Evolutionary conservation across 176 grass and related monocot genomes (phyloP).

Genomic region (Panicum miliaceum): DNA sequence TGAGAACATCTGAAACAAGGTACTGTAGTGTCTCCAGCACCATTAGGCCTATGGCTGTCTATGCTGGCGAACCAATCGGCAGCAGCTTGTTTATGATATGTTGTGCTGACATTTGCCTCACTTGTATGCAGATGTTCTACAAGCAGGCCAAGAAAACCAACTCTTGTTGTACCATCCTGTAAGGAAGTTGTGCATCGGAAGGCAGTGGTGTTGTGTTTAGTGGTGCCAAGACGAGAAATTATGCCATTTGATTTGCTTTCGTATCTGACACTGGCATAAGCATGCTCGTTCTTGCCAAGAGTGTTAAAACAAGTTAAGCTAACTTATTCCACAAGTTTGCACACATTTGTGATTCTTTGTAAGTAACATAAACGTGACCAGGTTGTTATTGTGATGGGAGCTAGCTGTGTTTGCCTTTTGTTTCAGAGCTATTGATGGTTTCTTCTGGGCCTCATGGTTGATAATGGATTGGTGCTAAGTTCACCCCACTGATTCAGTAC

Average conservation of each 20-base stretch:
- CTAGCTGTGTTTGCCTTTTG: background rate
- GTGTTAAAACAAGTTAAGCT: background rate
- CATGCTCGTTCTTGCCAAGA: background rate
- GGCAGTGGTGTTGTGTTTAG: background rate
- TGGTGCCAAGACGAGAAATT: background rate
- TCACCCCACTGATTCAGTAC: no score
- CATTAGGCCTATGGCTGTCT: background rate
- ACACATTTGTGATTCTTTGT: slow-evolving; percentile 26
- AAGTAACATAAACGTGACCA: slow-evolving; percentile 16
- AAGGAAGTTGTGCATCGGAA: background rate
- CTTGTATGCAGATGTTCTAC: slow-evolving; percentile 84
- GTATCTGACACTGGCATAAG: slow-evolving; percentile 3
- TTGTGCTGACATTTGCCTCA: background rate
- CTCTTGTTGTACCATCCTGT: slow-evolving; percentile 81
- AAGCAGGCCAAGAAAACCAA: slow-evolving; percentile 96
- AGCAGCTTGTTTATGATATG: background rate
- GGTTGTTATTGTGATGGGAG: background rate
- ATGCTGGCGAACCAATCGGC: background rate
- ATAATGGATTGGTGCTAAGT: background rate
- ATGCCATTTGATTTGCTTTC: slow-evolving; percentile 16
- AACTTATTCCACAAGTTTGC: background rate
- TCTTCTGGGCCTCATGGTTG: background rate
- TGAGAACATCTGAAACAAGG: background rate
- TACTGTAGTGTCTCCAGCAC: background rate
- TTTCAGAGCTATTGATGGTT: background rate